Conservation (phyloP, 179 eudicot genomes). For the Heliamphora pulchella region DNA sequence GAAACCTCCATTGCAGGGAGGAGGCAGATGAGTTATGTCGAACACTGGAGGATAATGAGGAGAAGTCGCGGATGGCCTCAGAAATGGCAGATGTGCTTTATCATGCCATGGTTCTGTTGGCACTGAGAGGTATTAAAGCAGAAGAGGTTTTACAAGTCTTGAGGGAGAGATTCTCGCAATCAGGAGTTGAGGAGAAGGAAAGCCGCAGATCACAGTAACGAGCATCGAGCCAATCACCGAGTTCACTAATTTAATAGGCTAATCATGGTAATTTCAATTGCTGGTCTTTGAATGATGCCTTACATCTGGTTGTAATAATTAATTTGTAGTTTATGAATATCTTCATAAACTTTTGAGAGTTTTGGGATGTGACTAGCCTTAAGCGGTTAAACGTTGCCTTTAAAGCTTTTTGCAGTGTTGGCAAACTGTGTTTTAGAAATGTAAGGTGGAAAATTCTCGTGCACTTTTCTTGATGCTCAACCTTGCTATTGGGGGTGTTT, state of each 20-base stretch:
- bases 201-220: conserved; percentile 35
- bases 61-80: conserved; percentile 62
- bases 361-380: not conserved
- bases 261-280: not conserved
- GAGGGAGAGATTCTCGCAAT: conserved; percentile 59
- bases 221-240: not conserved
- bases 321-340: too few species aligned
- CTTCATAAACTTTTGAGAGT: not conserved
- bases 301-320: not conserved
- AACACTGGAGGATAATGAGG: conserved; percentile 80
- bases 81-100: conserved; percentile 95
- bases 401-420: not conserved
- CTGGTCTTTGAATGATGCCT: not conserved
- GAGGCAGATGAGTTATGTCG: conserved; percentile 92
- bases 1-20: conserved; percentile 41
- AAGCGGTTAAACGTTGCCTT: not conserved
- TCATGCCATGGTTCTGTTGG: conserved; percentile 79
- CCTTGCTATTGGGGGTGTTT: not conserved
- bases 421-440: not conserved
- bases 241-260: not conserved
- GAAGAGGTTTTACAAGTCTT: conserved; percentile 74
- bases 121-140: conserved; percentile 53
- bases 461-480: not conserved
- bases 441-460: conserved; percentile 2
- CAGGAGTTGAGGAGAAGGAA: conserved; percentile 81